Percentiles rank a stretch among this genome's conserved stretches.
These are phyloP conservation scores for Camellia japonica DNA, from an alignment of 148 eudicot genomes.

Conservation along the genomic window DNA sequence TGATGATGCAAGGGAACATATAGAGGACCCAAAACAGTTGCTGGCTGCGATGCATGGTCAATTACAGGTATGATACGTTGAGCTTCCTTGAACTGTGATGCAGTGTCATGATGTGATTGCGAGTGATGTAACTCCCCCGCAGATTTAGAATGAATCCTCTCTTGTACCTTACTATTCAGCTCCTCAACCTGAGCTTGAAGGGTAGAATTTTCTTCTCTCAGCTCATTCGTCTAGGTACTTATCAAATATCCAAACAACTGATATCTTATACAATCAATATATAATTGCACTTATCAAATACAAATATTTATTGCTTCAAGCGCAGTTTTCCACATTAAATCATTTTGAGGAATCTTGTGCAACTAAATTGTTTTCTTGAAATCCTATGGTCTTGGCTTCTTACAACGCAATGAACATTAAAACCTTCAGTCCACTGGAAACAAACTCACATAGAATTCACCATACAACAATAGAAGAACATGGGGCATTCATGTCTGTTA, in stretches of 20 bases:
- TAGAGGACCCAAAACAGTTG: slow-evolving; percentile 50
- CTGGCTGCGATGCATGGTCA: slow-evolving; percentile 31
- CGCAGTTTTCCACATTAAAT: not conserved
- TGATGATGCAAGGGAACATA: slow-evolving; percentile 50
- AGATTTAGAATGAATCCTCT: slow-evolving; percentile 23
- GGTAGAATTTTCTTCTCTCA: slow-evolving; percentile 54
- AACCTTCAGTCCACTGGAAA: not conserved
- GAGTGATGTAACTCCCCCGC: slow-evolving; percentile 27
- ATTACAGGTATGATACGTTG: slow-evolving; percentile 19
- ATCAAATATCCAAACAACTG: not conserved
- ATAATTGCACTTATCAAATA: not conserved
- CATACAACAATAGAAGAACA: too few species aligned
- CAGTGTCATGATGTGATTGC: slow-evolving; percentile 26
- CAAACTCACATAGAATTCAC: not conserved
- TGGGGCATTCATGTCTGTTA: not conserved
- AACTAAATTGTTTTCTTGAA: not conserved
- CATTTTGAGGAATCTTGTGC: not conserved
- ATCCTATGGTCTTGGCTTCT: not conserved
- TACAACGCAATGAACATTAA: not conserved
- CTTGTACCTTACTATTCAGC: slow-evolving; percentile 48
- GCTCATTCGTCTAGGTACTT: slow-evolving; percentile 55
- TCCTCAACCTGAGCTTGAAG: slow-evolving; percentile 53
- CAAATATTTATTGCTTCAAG: not conserved
- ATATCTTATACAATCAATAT: not conserved
- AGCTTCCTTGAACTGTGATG: slow-evolving; percentile 12